Evolutionary conservation across 2,329 filamentous ascomycete genomes (phyloP).

Genomic region (Bipolaris gigantea): DNA sequence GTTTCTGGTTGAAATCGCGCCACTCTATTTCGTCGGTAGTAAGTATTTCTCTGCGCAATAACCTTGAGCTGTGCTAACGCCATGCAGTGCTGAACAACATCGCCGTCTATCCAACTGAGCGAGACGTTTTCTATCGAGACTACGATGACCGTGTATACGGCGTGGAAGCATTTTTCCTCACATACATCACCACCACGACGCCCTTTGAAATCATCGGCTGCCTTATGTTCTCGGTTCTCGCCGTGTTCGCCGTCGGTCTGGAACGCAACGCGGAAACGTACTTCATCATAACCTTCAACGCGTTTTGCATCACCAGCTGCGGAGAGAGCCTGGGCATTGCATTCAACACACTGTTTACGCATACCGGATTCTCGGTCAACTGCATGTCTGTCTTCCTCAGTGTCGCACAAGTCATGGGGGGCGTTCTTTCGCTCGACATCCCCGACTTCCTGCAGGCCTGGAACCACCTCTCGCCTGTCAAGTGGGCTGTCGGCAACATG

Average conservation of each 20-base stretch:
- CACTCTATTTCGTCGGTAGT: conserved; percentile 72
- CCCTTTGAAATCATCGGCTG: conserved; percentile 70
- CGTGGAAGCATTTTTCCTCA: conserved; percentile 69
- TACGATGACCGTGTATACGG: conserved; percentile 73
- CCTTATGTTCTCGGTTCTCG: conserved; percentile 66
- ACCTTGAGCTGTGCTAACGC: neutral
- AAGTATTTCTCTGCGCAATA: neutral
- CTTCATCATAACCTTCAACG: conserved; percentile 68
- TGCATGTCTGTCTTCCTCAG: conserved; percentile 70
- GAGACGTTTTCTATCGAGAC: conserved; percentile 77
- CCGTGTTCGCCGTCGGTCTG: conserved; percentile 66
- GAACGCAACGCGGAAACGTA: conserved; percentile 65
- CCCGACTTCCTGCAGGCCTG: conserved; percentile 49
- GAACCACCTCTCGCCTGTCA: conserved; percentile 72
- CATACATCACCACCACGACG: conserved; percentile 70
- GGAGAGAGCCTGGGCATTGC: conserved; percentile 77
- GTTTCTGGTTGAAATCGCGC: conserved; percentile 71
- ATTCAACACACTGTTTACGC: conserved; percentile 75
- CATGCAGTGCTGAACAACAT: conserved; percentile 71
- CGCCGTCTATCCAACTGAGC: conserved; percentile 70
- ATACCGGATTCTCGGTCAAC: conserved; percentile 77
- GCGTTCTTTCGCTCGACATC: conserved; percentile 9
- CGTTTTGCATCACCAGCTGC: conserved; percentile 72
- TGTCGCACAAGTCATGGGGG: conserved; percentile 68
- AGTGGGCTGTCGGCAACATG: conserved; percentile 69